These are phyloP conservation scores for Ascobolus immersus DNA, from an alignment of 495 filamentous ascomycete genomes.

Conservation along the genomic window DNA sequence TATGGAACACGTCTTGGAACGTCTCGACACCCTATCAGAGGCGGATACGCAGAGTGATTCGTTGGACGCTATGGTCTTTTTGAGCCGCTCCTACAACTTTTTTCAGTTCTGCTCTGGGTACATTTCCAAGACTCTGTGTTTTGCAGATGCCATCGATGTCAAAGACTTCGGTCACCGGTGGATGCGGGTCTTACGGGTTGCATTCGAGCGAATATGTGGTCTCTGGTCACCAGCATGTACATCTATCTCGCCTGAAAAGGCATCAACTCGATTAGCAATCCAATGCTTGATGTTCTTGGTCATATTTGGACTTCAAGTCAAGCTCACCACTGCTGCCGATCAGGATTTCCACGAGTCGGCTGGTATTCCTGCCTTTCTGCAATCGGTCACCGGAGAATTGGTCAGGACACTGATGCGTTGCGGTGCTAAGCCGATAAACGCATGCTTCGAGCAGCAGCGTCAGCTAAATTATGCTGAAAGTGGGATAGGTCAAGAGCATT, in stretches of 20 bases:
- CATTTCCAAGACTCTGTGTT: conserved; percentile 7
- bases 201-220: no score
- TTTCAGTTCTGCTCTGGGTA: conserved; percentile 12
- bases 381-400: conserved; percentile 16
- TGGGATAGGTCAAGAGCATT: conserved; percentile 36
- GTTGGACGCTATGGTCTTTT: conserved; percentile 5
- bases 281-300: conserved; percentile 9
- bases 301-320: conserved; percentile 9
- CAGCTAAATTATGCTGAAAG: conserved; percentile 28
- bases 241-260: conserved; percentile 1
- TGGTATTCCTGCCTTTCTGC: conserved; percentile 17
- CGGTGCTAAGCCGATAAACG: conserved; percentile 27
- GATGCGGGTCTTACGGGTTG: conserved; percentile 14
- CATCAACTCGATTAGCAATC: conserved; percentile 9
- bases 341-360: conserved; percentile 18
- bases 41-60: conserved; percentile 5
- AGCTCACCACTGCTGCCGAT: conserved; percentile 13
- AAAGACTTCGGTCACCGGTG: conserved; percentile 14
- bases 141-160: conserved; percentile 11
- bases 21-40: conserved; percentile 18
- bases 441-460: conserved; percentile 39
- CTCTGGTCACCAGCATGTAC: no score
- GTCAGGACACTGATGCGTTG: conserved; percentile 21
- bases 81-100: conserved; percentile 10
- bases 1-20: conserved; percentile 21